A percentile compares a stretch with the other conserved stretches of the same genome.
Conservation (phyloP, 768 basidiomycete species). For the Neoboletus magnificus region DNA sequence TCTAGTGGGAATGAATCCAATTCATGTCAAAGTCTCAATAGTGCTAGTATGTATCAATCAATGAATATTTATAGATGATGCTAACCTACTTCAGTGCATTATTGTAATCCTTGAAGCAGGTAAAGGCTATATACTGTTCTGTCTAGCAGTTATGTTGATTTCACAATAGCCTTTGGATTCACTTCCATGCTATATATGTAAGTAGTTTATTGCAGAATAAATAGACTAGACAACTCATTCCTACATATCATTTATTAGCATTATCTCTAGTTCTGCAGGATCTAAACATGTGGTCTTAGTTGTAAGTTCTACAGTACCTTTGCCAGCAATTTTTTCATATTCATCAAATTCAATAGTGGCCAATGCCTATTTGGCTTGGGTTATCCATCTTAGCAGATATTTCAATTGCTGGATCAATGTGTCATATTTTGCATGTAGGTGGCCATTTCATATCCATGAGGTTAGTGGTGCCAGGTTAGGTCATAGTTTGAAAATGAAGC, state of each 20-base stretch:
- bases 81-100: constrained; percentile 11
- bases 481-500: background rate
- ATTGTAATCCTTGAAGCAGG: constrained; percentile 21
- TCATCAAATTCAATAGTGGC: constrained; percentile 14
- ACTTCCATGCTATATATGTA: constrained; percentile 9
- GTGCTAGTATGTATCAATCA: constrained; percentile 17
- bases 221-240: background rate
- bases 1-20: constrained; percentile 10
- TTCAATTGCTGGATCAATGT: constrained; percentile 22
- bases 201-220: background rate
- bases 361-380: constrained; percentile 20
- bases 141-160: background rate
- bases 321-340: background rate
- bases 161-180: constrained; percentile 15
- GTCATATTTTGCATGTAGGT: constrained; percentile 9
- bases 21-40: background rate
- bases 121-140: background rate
- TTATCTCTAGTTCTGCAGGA: background rate
- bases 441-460: constrained; percentile 3
- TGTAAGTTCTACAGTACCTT: constrained; percentile 6
- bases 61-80: background rate
- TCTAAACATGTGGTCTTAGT: background rate
- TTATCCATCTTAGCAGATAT: constrained; percentile 18
- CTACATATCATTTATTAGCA: background rate
- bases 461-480: constrained; percentile 4